These are phyloP conservation scores for Heteromeles arbutifolia DNA, from an alignment of 306 rosid genomes.

Conservation along the genomic window DNA sequence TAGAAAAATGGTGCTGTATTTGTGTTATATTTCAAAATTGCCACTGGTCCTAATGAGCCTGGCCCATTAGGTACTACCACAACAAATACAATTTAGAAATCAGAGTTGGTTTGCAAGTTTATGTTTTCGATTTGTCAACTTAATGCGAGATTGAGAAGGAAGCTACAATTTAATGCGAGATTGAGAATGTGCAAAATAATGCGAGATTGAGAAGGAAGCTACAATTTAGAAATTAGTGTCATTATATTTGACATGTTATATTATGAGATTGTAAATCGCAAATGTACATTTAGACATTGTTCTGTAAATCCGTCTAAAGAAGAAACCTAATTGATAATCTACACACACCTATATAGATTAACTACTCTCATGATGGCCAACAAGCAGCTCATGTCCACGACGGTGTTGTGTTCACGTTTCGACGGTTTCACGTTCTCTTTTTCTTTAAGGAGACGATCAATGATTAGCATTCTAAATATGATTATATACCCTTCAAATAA, in stretches of 20 bases:
- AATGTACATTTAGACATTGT: too few species aligned
- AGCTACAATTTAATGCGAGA: not conserved
- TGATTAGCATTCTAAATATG: not conserved
- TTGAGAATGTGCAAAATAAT: not conserved
- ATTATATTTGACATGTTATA: not conserved
- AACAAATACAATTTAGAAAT: too few species aligned
- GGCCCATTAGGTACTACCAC: too few species aligned
- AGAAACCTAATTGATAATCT: too few species aligned
- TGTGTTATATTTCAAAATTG: too few species aligned
- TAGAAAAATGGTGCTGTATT: too few species aligned
- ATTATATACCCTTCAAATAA: not conserved
- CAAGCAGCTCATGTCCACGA: slow-evolving; percentile 25
- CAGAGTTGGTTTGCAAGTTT: too few species aligned
- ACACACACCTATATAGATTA: too few species aligned
- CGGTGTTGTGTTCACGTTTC: slow-evolving; percentile 21
- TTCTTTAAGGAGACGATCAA: not conserved
- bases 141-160: rapidly evolving
- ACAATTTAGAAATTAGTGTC: too few species aligned
- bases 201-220: not conserved
- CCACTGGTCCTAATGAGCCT: too few species aligned
- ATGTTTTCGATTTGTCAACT: too few species aligned
- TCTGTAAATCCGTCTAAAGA: too few species aligned
- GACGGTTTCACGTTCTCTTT: not conserved
- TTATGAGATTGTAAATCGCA: rapidly evolving
- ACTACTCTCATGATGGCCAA: slow-evolving; percentile 17